Evolutionary conservation across 1,284 basidiomycete species (phyloP), one percentile per base, ranked within the genome.

Genomic region (Trametes versicolor): DNA sequence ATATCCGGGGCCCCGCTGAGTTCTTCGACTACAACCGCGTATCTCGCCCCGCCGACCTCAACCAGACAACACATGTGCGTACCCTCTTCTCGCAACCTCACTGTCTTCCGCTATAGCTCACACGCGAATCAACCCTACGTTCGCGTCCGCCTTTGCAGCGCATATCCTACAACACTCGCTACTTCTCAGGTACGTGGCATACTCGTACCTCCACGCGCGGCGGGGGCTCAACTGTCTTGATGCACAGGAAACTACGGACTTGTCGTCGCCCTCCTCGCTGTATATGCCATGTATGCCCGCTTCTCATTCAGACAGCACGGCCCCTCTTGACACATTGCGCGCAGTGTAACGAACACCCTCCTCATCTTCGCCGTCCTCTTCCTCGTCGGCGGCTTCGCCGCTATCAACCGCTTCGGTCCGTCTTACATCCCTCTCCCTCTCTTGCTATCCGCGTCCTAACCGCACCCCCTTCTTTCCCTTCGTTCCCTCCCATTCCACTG

Each of bases 111-210:
- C 32, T 45, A 51, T 62, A 37, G 32, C 54, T 65, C 58, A 66
- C 54, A 19, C 36, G 34, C 50, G 32, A 37, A 39, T 17, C 15
- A 13, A 27, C 45, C 45, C 43, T n/a, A 47, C 25, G 3, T 36
- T 56, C 50, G 27, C 15, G 21, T 29, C 17, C 39, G 47, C 19
- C 29, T 58, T 58, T 69, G 50, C 74, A 94, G 93, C 88, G 96
- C 66, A 93, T 97, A 86, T 94, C 95, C 45, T 96, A 97, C 83
- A 98, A 98, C 83, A 96, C 96, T 49, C 90, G 93, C 62, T 96
- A 96, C 80, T 96, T 95, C 79, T 95, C 93, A 64, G 93, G 89
- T 89, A 67, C 67, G 78, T 57, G 8, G 48, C 8, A 13, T 27
- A 4, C 12, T 21, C 27, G 4, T 13, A 15, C 4, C 6, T 8